Conservation (phyloP, 1,284 basidiomycete genomes). For the Irpex sp. region DNA sequence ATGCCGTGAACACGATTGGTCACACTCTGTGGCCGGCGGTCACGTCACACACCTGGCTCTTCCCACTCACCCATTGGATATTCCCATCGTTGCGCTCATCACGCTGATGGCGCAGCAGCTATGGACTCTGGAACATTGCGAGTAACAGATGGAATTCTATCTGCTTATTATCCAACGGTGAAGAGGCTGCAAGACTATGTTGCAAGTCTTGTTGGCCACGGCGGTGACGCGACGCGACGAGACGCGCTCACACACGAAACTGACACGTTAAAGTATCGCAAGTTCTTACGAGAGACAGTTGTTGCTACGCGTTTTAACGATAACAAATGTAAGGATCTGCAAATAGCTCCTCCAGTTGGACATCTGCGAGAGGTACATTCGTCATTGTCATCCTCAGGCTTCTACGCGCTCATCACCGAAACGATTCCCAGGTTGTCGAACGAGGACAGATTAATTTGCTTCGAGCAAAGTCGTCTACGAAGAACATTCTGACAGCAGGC, state of each 20-base stretch:
- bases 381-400: too few species aligned
- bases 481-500: conserved; percentile 63
- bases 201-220: conserved; percentile 30
- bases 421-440: conserved; percentile 48
- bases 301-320: conserved; percentile 24
- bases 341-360: conserved; percentile 34
- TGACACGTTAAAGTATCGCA: conserved; percentile 28
- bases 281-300: conserved; percentile 44
- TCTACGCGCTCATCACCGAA: neutral
- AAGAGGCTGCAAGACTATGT: conserved; percentile 42
- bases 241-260: conserved; percentile 7
- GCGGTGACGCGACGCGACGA: conserved; percentile 1
- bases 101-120: neutral
- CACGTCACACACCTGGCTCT: neutral
- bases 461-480: conserved; percentile 33
- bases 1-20: neutral
- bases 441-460: conserved; percentile 50
- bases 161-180: conserved; percentile 38
- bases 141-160: conserved; percentile 17
- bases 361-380: conserved; percentile 53
- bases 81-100: neutral
- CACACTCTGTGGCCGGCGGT: neutral
- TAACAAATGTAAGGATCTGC: neutral
- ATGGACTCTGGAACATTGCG: neutral
- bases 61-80: neutral